phyloP scores from a whole-genome alignment of 2,329 filamentous ascomycete genomes.

The Fusarium ramigenum region DNA sequence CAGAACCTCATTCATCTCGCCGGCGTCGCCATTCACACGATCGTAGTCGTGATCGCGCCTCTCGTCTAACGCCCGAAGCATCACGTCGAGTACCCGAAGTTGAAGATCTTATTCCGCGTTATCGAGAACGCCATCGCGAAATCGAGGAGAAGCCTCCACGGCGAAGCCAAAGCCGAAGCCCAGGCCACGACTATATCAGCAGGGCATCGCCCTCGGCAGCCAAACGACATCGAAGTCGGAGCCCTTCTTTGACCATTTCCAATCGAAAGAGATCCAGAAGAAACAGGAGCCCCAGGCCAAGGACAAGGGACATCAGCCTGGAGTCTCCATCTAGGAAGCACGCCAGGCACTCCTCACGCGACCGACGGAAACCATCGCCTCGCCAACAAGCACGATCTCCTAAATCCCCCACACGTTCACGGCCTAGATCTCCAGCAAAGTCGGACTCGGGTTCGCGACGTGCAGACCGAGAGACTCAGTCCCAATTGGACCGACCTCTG shows the following conservation, averaged over 20 bases:
- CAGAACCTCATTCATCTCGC: conserved; percentile 47
- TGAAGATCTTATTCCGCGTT: conserved; percentile 53
- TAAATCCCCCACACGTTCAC: conserved; percentile 43
- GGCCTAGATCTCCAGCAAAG: conserved; percentile 40
- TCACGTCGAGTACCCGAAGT: conserved; percentile 44
- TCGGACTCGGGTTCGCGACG: conserved; percentile 41
- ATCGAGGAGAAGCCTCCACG: conserved; percentile 46
- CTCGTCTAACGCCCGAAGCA: conserved; percentile 41
- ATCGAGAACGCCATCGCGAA: conserved; percentile 47
- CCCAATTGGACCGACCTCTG: conserved; percentile 28
- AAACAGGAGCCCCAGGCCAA: conserved; percentile 48
- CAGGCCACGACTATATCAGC: conserved; percentile 41
- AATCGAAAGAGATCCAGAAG: conserved; percentile 54
- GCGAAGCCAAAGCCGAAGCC: conserved; percentile 48
- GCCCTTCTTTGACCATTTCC: conserved; percentile 49
- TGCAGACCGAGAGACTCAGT: conserved; percentile 38
- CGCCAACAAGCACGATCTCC: conserved; percentile 44
- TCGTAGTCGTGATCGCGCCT: conserved; percentile 48
- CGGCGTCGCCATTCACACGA: conserved; percentile 52
- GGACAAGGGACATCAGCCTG: conserved; percentile 54
- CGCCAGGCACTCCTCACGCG: conserved; percentile 47
- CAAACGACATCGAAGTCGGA: conserved; percentile 56
- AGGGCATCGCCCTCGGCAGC: conserved; percentile 50
- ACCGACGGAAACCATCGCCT: conserved; percentile 46
- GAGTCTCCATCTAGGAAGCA: conserved; percentile 47